phyloP scores from a whole-genome alignment of 2,329 filamentous ascomycete genomes.

The Diaporthe helianthi region DNA sequence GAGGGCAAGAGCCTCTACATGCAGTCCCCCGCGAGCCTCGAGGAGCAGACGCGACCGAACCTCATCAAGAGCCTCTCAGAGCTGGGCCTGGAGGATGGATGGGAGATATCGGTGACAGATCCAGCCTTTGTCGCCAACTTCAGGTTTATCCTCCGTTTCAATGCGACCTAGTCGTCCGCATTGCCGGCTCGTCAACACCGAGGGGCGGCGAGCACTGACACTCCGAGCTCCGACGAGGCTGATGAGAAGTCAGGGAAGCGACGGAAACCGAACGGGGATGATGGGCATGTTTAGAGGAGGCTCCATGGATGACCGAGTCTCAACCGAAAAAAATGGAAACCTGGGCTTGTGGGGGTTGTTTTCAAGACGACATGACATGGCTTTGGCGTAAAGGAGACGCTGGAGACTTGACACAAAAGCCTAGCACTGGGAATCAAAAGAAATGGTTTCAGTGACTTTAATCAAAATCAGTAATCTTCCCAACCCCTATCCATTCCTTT shows the following conservation, averaged over 20 bases:
- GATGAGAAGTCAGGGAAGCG: background rate
- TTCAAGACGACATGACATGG: background rate
- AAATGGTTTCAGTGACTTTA: constrained; percentile 23
- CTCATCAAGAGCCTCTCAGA: constrained; percentile 79
- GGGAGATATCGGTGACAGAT: constrained; percentile 92
- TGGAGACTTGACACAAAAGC: background rate
- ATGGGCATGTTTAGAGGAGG: background rate
- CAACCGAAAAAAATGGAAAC: too few species aligned
- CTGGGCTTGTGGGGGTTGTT: background rate
- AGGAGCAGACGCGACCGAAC: constrained; percentile 85
- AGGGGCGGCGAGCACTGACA: background rate
- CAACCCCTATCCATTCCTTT: constrained; percentile 25
- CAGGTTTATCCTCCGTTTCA: constrained; percentile 61
- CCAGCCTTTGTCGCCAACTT: constrained; percentile 81
- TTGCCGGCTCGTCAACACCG: constrained; percentile 3
- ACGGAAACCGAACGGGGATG: background rate
- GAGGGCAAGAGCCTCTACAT: constrained; percentile 90
- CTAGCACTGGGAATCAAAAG: background rate
- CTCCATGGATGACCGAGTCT: background rate
- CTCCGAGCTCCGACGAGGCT: background rate
- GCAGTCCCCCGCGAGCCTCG: constrained; percentile 80
- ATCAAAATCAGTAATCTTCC: constrained; percentile 29
- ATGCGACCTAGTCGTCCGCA: constrained; percentile 36
- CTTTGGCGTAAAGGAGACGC: background rate
- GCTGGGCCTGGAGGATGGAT: constrained; percentile 74